phyloP scores from a whole-genome alignment of 75 land plant species.

The Cunninghamia lanceolata region DNA sequence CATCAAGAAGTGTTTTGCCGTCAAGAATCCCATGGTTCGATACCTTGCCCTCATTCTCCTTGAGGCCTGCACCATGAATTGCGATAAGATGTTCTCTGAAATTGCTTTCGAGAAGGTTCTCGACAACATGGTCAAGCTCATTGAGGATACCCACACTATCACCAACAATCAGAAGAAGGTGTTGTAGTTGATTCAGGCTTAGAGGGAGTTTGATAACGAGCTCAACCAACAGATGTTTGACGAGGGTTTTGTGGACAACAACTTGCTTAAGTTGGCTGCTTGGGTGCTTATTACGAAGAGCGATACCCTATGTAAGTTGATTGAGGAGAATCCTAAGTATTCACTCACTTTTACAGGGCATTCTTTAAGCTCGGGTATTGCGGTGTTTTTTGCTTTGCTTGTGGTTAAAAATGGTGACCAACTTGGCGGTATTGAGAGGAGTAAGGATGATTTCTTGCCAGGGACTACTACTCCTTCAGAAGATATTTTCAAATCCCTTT shows the following conservation, averaged over 20 bases:
- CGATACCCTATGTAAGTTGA: conserved; percentile 14
- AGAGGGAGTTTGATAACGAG: conserved; percentile 69
- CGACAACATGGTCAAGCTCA: conserved; percentile 84
- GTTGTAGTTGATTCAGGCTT: conserved; percentile 65
- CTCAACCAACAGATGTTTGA: no score
- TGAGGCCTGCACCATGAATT: conserved; percentile 80
- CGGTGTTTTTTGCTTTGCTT: conserved; percentile 67
- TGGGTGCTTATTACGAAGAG: conserved; percentile 28
- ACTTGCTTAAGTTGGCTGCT: conserved; percentile 33
- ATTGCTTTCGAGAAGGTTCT: conserved; percentile 82
- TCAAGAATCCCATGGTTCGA: conserved; percentile 32
- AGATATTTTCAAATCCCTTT: no score
- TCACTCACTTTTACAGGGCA: conserved; percentile 84
- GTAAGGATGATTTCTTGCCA: no score
- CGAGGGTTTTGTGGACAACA: no score
- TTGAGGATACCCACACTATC: conserved; percentile 60
- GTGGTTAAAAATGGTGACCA: conserved; percentile 56
- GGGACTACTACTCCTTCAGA: no score
- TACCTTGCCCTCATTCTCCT: conserved; percentile 56
- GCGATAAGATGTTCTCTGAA: conserved; percentile 88
- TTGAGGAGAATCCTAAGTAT: conserved; percentile 45
- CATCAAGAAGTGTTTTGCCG: conserved; percentile 68
- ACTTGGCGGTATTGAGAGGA: conserved; percentile 60
- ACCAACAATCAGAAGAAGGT: conserved; percentile 46
- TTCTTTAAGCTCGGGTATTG: conserved; percentile 98